Conservation (phyloP, 805 yeast species). For the Komagataella populi region DNA sequence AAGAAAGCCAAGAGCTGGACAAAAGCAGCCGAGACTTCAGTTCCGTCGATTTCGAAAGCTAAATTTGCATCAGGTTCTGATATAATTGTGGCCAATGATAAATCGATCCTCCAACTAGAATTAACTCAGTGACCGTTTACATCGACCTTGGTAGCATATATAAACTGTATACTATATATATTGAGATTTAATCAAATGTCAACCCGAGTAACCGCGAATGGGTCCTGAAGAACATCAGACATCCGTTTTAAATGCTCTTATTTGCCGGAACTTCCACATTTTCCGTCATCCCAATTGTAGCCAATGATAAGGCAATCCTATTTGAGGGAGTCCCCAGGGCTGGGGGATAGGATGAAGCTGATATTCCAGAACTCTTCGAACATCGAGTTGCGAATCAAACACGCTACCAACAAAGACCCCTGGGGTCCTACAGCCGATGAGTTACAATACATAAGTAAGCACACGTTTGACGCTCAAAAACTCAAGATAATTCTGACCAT, state of each 20-base stretch:
- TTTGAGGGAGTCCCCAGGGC: neutral
- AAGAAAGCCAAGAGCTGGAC: conserved; percentile 12
- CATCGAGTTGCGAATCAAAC: conserved; percentile 7
- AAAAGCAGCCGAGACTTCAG: neutral
- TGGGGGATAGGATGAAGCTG: neutral
- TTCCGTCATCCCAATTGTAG: neutral
- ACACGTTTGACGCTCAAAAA: conserved; percentile 26
- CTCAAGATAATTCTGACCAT: conserved; percentile 24
- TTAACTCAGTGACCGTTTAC: neutral
- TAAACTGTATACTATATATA: neutral
- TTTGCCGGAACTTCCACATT: neutral
- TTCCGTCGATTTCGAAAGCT: neutral
- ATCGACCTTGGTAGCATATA: neutral
- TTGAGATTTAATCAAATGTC: neutral
- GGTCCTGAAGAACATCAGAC: neutral
- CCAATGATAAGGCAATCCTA: neutral
- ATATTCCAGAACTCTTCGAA: neutral
- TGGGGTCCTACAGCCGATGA: conserved; percentile 46
- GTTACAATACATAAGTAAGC: conserved; percentile 33
- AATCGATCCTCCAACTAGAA: neutral
- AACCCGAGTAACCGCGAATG: neutral
- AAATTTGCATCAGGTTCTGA: neutral
- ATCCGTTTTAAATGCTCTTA: neutral
- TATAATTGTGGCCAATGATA: neutral
- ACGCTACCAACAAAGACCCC: conserved; percentile 38